Evolutionary conservation across 2,329 filamentous ascomycete species (phyloP).

Genomic region (Pestalotiopsis sp.): DNA sequence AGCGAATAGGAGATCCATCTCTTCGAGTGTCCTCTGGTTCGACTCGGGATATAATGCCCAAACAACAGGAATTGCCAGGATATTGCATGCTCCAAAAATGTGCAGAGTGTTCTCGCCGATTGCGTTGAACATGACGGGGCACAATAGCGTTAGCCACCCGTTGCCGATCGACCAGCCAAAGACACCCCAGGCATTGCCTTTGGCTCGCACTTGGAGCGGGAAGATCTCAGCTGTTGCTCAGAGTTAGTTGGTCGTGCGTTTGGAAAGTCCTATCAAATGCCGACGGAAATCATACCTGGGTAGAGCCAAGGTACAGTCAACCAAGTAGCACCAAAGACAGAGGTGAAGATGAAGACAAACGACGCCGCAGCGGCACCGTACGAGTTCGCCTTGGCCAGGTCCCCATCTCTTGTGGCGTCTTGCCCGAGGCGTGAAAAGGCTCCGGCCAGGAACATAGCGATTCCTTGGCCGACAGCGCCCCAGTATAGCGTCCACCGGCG

Average conservation of each 20-base stretch:
- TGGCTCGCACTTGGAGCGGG: conserved; percentile 69
- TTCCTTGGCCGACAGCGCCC: conserved; percentile 65
- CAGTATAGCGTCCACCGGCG: conserved; percentile 71
- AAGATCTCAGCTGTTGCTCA: conserved; percentile 73
- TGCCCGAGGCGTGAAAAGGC: conserved; percentile 60
- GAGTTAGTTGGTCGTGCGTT: not conserved
- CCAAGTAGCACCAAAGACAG: conserved; percentile 67
- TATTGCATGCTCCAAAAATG: conserved; percentile 71
- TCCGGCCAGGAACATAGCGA: conserved; percentile 69
- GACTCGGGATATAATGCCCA: conserved; percentile 77
- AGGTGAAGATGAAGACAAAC: conserved; percentile 72
- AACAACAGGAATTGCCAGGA: conserved; percentile 67
- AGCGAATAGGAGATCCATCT: conserved; percentile 75
- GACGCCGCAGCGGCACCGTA: conserved; percentile 68
- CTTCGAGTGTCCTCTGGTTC: conserved; percentile 73
- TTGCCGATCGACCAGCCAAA: conserved; percentile 78
- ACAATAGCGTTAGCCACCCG: conserved; percentile 52
- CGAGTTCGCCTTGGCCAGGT: conserved; percentile 46
- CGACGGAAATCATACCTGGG: conserved; percentile 47
- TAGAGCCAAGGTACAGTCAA: conserved; percentile 54
- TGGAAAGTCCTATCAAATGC: too few relatives aligned
- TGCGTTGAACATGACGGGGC: conserved; percentile 34
- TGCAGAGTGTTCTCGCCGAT: conserved; percentile 74
- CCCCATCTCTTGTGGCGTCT: conserved; percentile 45
- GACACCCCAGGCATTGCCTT: conserved; percentile 76